Conservation (phyloP, 2,329 filamentous ascomycete species). For the Grosmannia huntii region DNA sequence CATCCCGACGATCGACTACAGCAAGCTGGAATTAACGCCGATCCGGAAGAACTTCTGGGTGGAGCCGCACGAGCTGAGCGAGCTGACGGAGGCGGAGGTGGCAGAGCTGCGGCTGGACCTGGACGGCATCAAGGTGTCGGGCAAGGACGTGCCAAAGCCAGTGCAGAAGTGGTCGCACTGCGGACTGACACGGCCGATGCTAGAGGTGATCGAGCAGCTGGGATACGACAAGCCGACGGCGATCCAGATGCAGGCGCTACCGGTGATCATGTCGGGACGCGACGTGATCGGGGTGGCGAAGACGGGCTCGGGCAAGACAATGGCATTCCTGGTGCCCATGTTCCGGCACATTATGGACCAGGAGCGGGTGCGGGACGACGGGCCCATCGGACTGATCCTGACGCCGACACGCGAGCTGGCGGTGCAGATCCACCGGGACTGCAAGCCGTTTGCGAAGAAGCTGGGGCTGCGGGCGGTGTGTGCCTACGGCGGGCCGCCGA, state of each 20-base stretch:
- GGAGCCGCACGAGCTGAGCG: constrained; percentile 70
- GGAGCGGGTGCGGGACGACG: constrained; percentile 67
- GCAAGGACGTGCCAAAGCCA: constrained; percentile 79
- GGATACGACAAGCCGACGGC: constrained; percentile 83
- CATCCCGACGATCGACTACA: constrained; percentile 76
- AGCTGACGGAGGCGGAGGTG: constrained; percentile 76
- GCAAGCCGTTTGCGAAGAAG: constrained; percentile 85
- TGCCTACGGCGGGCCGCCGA: constrained; percentile 87
- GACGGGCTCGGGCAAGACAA: constrained; percentile 93
- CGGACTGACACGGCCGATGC: constrained; percentile 71
- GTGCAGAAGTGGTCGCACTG: constrained; percentile 96
- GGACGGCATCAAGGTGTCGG: constrained; percentile 88
- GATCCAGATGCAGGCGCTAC: constrained; percentile 91
- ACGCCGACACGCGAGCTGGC: constrained; percentile 90
- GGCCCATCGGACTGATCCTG: constrained; percentile 79
- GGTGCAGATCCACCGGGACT: constrained; percentile 86
- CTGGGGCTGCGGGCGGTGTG: constrained; percentile 78
- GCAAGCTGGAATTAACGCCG: constrained; percentile 69
- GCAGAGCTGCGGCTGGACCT: constrained; percentile 72
- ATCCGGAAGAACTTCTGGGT: constrained; percentile 94
- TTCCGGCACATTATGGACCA: constrained; percentile 97
- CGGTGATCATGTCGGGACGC: constrained; percentile 87
- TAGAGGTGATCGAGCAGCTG: constrained; percentile 71
- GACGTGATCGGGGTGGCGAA: constrained; percentile 96
- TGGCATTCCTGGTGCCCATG: constrained; percentile 92